These are phyloP conservation scores for Tieghemostelium lacteum DNA, from an alignment of 78 protist genomes.

Conservation along the genomic window DNA sequence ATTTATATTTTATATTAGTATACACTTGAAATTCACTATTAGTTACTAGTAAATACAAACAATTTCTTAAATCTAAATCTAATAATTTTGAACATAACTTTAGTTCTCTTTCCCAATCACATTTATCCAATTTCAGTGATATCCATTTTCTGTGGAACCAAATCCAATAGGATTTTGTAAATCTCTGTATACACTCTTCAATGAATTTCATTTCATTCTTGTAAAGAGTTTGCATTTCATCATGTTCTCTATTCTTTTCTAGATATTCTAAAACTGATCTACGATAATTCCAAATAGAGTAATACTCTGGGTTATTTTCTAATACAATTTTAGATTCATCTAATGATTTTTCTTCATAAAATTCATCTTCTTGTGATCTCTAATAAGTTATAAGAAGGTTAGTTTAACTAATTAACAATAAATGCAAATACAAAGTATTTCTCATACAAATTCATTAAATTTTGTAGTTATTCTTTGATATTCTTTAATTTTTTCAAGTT, in stretches of 20 bases:
- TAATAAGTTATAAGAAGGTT: not conserved
- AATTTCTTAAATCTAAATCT: constrained; percentile 92
- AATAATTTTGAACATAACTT: constrained; percentile 78
- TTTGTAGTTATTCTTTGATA: constrained; percentile 14
- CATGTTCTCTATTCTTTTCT: constrained; percentile 1
- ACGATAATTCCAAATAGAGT: constrained; percentile 92
- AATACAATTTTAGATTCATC: constrained; percentile 53
- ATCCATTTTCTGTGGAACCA: constrained; percentile 85
- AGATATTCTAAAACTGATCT: constrained; percentile 61
- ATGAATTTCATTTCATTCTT: constrained; percentile 44
- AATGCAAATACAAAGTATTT: not conserved
- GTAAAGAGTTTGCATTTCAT: constrained; percentile 34
- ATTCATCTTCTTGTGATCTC: constrained; percentile 15
- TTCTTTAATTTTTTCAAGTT: constrained; percentile 18
- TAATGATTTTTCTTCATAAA: constrained; percentile 31
- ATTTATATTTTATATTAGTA: not conserved
- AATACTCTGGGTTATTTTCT: constrained; percentile 90
- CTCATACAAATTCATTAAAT: constrained; percentile 42
- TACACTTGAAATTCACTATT: not conserved
- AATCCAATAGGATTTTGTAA: constrained; percentile 80
- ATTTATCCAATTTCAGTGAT: not conserved
- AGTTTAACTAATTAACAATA: not conserved
- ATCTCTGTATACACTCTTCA: constrained; percentile 64
- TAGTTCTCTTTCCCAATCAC: constrained; percentile 83
- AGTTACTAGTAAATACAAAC: constrained; percentile 21